phyloP scores from a whole-genome alignment of 2,329 filamentous ascomycete genomes.

The Ophiostoma sp. region DNA sequence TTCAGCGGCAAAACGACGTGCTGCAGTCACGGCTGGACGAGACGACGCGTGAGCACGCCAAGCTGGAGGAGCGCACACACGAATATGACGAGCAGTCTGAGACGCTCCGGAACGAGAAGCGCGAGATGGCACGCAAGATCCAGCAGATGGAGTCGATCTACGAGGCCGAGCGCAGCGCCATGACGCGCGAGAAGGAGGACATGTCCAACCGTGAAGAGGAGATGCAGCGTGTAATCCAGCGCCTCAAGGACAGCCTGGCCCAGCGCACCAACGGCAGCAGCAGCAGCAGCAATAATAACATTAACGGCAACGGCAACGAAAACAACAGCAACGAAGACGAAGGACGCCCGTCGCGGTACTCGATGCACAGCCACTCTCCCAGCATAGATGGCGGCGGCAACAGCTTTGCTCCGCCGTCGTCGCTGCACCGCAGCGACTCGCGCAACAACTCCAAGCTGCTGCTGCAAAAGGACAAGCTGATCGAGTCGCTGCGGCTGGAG shows the following conservation, averaged over 20 bases:
- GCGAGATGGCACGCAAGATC: constrained; percentile 74
- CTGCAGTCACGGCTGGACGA: constrained; percentile 84
- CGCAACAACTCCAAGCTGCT: constrained; percentile 84
- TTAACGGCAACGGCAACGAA: not conserved
- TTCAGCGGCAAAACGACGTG: constrained; percentile 77
- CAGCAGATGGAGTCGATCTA: constrained; percentile 91
- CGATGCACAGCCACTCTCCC: constrained; percentile 51
- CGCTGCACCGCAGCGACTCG: constrained; percentile 80
- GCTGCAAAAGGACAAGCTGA: constrained; percentile 92
- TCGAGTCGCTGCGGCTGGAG: constrained; percentile 85
- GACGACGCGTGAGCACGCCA: constrained; percentile 72
- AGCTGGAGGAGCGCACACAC: constrained; percentile 81
- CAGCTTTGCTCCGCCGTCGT: constrained; percentile 74
- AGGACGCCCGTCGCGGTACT: constrained; percentile 52
- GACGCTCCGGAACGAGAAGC: constrained; percentile 74
- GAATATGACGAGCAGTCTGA: constrained; percentile 82
- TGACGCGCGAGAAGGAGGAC: constrained; percentile 89
- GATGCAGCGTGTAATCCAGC: constrained; percentile 82
- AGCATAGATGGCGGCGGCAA: constrained; percentile 66
- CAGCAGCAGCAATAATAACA: not conserved
- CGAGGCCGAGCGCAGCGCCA: constrained; percentile 79
- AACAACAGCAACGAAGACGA: constrained; percentile 44
- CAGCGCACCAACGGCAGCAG: constrained; percentile 47
- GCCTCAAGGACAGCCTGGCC: constrained; percentile 82
- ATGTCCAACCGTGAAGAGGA: constrained; percentile 79